A percentile compares a stretch with the other conserved stretches of the same genome.
These are phyloP conservation scores for Kandelia obovata DNA, from an alignment of 345 rosid genomes.

Conservation along the genomic window DNA sequence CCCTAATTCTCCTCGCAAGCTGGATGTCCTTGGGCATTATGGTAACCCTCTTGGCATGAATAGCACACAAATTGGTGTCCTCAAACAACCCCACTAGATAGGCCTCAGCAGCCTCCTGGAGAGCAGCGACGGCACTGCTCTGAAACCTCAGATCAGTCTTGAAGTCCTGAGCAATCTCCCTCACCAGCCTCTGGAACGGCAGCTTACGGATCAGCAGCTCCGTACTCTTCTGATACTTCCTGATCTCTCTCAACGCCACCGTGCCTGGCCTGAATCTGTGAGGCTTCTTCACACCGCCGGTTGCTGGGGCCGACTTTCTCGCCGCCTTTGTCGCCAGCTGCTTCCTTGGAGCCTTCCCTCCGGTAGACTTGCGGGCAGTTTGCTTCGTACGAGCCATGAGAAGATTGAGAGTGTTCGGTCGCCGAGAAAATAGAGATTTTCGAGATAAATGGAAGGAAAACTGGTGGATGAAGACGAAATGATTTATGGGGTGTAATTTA, in stretches of 20 bases:
- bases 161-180: constrained; percentile 24
- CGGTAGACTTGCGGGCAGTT: constrained; percentile 22
- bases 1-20: constrained; percentile 15
- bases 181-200: constrained; percentile 22
- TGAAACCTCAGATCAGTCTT: constrained; percentile 19
- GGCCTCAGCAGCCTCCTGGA: constrained; percentile 26
- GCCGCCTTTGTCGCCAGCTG: constrained; percentile 25
- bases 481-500: not conserved
- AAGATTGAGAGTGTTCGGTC: not conserved
- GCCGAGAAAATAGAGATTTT: not conserved
- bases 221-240: constrained; percentile 21
- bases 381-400: constrained; percentile 23
- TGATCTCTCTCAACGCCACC: constrained; percentile 20
- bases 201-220: constrained; percentile 22
- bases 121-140: constrained; percentile 20
- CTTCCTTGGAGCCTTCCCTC: constrained; percentile 28
- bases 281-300: constrained; percentile 24
- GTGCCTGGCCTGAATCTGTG: constrained; percentile 22
- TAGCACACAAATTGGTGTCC: constrained; percentile 24
- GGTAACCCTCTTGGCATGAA: constrained; percentile 23
- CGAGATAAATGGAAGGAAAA: not conserved
- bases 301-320: constrained; percentile 23
- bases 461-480: not conserved
- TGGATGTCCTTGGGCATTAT: constrained; percentile 25
- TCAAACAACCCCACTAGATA: constrained; percentile 22